Percentiles rank a stretch among this genome's conserved stretches.
Evolutionary conservation across 768 basidiomycete species (phyloP).

Genomic region (Tubosaeta sp.): DNA sequence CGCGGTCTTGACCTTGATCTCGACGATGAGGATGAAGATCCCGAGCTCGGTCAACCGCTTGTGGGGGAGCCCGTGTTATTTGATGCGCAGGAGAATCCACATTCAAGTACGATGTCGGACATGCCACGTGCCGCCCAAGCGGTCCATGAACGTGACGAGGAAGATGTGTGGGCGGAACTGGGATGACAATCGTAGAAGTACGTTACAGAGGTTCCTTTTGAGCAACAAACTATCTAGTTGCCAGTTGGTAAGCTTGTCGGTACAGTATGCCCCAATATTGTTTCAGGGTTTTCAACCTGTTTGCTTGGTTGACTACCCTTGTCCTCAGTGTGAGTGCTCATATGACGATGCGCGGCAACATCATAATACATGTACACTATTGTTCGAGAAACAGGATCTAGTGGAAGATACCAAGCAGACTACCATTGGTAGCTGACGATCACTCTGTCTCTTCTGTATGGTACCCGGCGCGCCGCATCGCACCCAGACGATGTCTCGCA

Average conservation of each 20-base stretch:
- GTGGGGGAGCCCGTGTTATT: conserved; percentile 61
- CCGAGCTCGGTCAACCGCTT: conserved; percentile 53
- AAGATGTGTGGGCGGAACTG: conserved; percentile 71
- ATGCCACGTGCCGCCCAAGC: conserved; percentile 62
- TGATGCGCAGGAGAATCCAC: conserved; percentile 46
- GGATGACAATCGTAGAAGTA: conserved; percentile 32
- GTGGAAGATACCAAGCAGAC: background rate
- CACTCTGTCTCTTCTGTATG: conserved; percentile 81
- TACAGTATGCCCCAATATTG: background rate
- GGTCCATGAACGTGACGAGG: conserved; percentile 51
- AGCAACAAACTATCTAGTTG: background rate
- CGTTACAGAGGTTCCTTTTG: background rate
- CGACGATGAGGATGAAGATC: conserved; percentile 55
- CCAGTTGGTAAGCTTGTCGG: background rate
- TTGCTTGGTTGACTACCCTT: background rate
- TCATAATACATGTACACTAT: conserved; percentile 24
- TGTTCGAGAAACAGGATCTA: conserved; percentile 9
- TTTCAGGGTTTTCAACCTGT: background rate
- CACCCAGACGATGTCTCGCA: conserved; percentile 74
- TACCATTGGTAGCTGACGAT: conserved; percentile 4
- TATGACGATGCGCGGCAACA: conserved; percentile 1
- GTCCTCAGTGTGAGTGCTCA: too few species aligned
- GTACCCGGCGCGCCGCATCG: conserved; percentile 86
- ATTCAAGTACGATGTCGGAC: conserved; percentile 35
- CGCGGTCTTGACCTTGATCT: conserved; percentile 65